Evolutionary conservation across 352 stramenopile species (phyloP).

Genomic region (Phytophthora kernoviae): DNA sequence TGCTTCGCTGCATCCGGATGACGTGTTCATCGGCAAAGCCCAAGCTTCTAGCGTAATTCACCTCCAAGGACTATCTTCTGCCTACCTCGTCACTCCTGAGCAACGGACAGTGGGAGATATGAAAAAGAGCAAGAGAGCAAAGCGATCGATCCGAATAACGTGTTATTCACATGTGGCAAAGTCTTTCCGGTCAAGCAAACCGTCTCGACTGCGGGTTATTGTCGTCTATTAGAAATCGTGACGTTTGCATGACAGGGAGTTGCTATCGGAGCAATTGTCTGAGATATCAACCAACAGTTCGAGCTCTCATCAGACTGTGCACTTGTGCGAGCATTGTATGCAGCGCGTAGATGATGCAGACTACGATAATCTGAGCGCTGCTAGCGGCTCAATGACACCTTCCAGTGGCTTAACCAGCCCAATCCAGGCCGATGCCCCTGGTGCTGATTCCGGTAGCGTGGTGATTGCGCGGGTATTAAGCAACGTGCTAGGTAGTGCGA

Average conservation of each 20-base stretch:
- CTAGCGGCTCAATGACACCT: slow-evolving; percentile 4
- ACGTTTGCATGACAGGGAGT: slow-evolving; percentile 32
- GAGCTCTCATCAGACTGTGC: slow-evolving; percentile 37
- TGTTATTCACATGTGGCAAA: slow-evolving; percentile 41
- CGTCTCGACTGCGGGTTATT: slow-evolving; percentile 23
- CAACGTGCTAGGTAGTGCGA: slow-evolving; percentile 45
- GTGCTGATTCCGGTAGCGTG: slow-evolving; percentile 21
- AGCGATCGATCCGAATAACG: slow-evolving; percentile 36
- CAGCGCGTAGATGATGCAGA: slow-evolving; percentile 57
- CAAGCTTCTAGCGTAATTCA: slow-evolving; percentile 39
- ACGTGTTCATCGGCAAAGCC: slow-evolving; percentile 53
- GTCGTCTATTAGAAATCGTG: slow-evolving; percentile 11
- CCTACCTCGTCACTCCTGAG: slow-evolving; percentile 43
- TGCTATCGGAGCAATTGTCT: slow-evolving; percentile 10
- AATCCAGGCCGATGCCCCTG: slow-evolving; percentile 28
- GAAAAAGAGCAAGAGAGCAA: slow-evolving; percentile 21
- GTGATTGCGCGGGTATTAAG: slow-evolving; percentile 46
- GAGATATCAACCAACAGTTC: slow-evolving; percentile 14
- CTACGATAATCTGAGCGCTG: slow-evolving; percentile 36
- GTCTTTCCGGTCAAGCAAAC: slow-evolving; percentile 5
- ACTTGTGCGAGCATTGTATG: slow-evolving; percentile 62
- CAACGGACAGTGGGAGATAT: neutral
- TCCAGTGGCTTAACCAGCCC: slow-evolving; percentile 1
- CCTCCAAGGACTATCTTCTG: slow-evolving; percentile 26
- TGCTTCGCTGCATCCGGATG: slow-evolving; percentile 43